These are phyloP conservation scores for Periconia sp. DNA, from an alignment of 2,329 filamentous ascomycete genomes.

Conservation along the genomic window DNA sequence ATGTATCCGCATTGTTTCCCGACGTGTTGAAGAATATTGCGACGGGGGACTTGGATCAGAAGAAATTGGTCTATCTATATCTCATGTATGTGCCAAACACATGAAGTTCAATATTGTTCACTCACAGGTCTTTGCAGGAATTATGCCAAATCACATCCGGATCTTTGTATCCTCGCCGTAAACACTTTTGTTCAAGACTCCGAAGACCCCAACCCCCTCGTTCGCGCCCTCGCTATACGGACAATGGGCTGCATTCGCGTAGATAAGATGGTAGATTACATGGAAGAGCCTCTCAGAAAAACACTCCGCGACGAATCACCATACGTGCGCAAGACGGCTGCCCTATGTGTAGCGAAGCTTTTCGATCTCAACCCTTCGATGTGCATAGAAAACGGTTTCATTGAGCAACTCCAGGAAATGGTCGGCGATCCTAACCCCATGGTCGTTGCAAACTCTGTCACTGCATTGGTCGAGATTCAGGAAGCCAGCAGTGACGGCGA, in stretches of 20 bases:
- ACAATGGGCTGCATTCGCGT: conserved; percentile 99
- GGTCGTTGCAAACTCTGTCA: conserved; percentile 97
- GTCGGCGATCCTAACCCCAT: conserved; percentile 98
- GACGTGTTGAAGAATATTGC: conserved; percentile 99
- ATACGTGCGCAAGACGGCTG: conserved; percentile 96
- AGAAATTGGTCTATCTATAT: conserved; percentile 98
- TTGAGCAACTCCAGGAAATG: conserved; percentile 90
- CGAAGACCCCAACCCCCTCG: conserved; percentile 95
- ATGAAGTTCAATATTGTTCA: neutral
- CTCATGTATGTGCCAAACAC: conserved; percentile 67
- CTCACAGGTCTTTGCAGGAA: conserved; percentile 64
- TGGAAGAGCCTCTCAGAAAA: conserved; percentile 96
- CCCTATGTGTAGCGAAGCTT: conserved; percentile 95
- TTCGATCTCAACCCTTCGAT: conserved; percentile 91
- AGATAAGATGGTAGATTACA: conserved; percentile 99
- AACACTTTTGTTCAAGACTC: conserved; percentile 99
- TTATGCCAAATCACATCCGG: conserved; percentile 98
- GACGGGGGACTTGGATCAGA: conserved; percentile 91
- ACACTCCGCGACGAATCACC: conserved; percentile 96
- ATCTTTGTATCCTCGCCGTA: conserved; percentile 96
- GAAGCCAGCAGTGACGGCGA: conserved; percentile 89
- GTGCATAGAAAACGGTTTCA: conserved; percentile 95
- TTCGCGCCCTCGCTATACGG: conserved; percentile 90
- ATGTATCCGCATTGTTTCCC: conserved; percentile 94
- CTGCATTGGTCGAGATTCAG: conserved; percentile 86